Evolutionary conservation across 805 yeast species (phyloP).

Genomic region (Starmerella davenportii): DNA sequence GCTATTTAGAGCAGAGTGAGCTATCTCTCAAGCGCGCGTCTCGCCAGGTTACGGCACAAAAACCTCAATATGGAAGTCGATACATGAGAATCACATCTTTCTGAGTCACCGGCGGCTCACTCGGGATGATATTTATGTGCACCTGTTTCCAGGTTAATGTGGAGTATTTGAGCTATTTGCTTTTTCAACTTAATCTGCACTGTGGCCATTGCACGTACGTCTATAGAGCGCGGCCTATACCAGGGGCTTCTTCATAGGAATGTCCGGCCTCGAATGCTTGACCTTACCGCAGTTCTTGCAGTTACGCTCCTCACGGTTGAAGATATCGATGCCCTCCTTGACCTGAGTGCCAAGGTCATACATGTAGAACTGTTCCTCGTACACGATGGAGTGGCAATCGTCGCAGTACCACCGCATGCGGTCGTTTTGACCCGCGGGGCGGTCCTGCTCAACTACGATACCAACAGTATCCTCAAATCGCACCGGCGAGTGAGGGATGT

Average conservation of each 20-base stretch:
- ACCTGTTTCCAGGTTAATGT: too few relatives aligned
- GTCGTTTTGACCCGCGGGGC: conserved; percentile 57
- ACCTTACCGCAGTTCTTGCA: conserved; percentile 56
- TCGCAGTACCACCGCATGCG: conserved; percentile 77
- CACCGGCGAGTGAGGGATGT: conserved; percentile 79
- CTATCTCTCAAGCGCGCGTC: too few relatives aligned
- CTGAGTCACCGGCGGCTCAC: too few relatives aligned
- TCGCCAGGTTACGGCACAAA: too few relatives aligned
- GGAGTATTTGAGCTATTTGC: too few relatives aligned
- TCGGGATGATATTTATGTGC: too few relatives aligned
- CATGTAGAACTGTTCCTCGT: conserved; percentile 57
- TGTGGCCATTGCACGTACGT: too few relatives aligned
- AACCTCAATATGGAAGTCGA: too few relatives aligned
- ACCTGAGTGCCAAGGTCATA: conserved; percentile 78
- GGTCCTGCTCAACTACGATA: conserved; percentile 77
- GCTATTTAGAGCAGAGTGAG: too few relatives aligned
- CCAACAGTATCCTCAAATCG: conserved; percentile 76
- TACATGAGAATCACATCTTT: too few relatives aligned
- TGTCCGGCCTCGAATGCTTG: conserved; percentile 14
- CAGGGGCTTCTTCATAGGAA: conserved; percentile 12
- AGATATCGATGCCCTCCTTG: conserved; percentile 56
- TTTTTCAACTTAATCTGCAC: too few relatives aligned
- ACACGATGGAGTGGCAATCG: conserved; percentile 44
- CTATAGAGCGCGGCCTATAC: not conserved
- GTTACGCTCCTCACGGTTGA: conserved; percentile 47